These are phyloP conservation scores for Rhizomucor pusillus DNA, from an alignment of 371 early-diverging fungal species.

Conservation along the genomic window DNA sequence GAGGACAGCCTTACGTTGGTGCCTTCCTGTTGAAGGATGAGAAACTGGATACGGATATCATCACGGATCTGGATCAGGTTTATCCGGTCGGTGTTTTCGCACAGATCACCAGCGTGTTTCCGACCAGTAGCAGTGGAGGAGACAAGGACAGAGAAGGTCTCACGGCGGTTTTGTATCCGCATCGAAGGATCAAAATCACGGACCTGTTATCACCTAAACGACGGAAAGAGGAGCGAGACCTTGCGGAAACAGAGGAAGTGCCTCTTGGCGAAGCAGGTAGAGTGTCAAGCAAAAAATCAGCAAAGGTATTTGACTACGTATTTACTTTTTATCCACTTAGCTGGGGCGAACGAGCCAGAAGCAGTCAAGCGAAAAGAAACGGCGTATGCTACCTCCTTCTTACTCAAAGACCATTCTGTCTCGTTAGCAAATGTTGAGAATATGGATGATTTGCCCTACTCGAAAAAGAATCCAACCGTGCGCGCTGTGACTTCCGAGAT, in stretches of 20 bases:
- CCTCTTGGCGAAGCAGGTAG: too few species aligned
- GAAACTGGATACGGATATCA: slow-evolving; percentile 79
- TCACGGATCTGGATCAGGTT: slow-evolving; percentile 74
- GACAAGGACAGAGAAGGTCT: slow-evolving; percentile 66
- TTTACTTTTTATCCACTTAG: too few species aligned
- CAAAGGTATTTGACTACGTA: too few species aligned
- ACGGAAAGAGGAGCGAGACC: slow-evolving; percentile 11
- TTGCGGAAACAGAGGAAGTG: too few species aligned
- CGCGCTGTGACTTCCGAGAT: slow-evolving; percentile 96
- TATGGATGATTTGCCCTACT: slow-evolving; percentile 81
- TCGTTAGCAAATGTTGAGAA: slow-evolving; percentile 87
- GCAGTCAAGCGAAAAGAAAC: slow-evolving; percentile 22
- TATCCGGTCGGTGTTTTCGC: slow-evolving; percentile 95
- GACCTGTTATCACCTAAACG: slow-evolving; percentile 54
- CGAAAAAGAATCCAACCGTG: slow-evolving; percentile 78
- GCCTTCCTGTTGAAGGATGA: slow-evolving; percentile 92
- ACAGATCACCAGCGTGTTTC: slow-evolving; percentile 94
- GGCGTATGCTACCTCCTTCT: slow-evolving; percentile 51
- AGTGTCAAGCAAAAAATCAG: too few species aligned
- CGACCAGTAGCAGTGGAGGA: slow-evolving; percentile 45
- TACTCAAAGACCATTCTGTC: slow-evolving; percentile 70
- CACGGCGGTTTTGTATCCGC: slow-evolving; percentile 94
- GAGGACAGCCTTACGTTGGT: slow-evolving; percentile 94
- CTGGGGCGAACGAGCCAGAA: slow-evolving; percentile 13
- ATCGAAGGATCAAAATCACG: slow-evolving; percentile 83